These are phyloP conservation scores for Claviceps citrina DNA, from an alignment of 2,329 filamentous ascomycete genomes.

Conservation along the genomic window DNA sequence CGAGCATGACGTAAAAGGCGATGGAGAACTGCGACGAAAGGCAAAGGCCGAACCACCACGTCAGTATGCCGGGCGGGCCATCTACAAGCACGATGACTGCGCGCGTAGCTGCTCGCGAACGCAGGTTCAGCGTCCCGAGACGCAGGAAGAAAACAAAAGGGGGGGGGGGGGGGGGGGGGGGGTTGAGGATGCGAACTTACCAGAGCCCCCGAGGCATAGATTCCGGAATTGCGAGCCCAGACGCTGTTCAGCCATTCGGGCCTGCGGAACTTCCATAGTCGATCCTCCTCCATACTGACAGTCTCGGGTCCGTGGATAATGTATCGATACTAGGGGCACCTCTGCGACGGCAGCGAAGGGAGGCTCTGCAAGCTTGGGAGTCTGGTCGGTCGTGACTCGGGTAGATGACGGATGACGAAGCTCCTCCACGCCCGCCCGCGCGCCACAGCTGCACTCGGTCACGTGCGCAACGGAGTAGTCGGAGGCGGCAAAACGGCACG, in stretches of 20 bases:
- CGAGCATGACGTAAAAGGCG: conserved; percentile 54
- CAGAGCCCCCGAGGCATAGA: conserved; percentile 47
- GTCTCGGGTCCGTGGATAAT: neutral
- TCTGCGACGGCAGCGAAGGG: too few species aligned
- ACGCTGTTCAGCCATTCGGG: conserved; percentile 53
- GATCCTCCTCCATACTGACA: conserved; percentile 42
- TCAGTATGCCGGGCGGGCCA: too few species aligned
- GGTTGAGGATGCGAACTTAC: too few species aligned
- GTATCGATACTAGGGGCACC: neutral
- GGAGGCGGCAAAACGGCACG: too few species aligned
- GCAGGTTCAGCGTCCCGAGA: too few species aligned
- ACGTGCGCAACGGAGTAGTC: too few species aligned
- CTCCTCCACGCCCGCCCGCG: neutral
- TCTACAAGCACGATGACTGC: too few species aligned
- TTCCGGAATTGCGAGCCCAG: conserved; percentile 46
- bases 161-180: too few species aligned
- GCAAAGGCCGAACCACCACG: too few species aligned
- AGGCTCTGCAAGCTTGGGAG: neutral
- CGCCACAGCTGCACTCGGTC: neutral
- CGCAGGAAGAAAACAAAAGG: too few species aligned
- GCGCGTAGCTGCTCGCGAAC: too few species aligned
- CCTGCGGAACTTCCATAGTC: conserved; percentile 51
- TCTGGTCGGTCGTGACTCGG: neutral
- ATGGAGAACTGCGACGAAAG: conserved; percentile 50
- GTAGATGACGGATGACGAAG: neutral